Evolutionary conservation across 257 asterid genomes (phyloP).

Genomic region (Solanum corneliomulleri): DNA sequence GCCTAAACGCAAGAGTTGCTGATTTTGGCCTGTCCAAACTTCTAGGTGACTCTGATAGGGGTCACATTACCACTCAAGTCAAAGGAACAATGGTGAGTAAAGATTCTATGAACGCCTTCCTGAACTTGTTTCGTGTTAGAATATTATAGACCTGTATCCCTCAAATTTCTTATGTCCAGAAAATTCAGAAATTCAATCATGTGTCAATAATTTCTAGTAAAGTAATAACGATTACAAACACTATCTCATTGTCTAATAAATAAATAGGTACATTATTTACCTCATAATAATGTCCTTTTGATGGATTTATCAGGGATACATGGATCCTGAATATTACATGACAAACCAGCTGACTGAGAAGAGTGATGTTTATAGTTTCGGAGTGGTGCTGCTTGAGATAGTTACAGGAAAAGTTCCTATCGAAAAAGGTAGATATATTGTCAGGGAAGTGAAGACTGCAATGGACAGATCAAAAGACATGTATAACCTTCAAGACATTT

Average conservation of each 20-base stretch:
- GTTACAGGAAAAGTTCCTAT: slow-evolving; percentile 60
- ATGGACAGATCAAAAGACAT: slow-evolving; percentile 54
- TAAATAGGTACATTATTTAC: neutral
- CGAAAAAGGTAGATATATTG: slow-evolving; percentile 68
- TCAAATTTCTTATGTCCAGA: neutral
- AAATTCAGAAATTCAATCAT: neutral
- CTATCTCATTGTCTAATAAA: neutral
- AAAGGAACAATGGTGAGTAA: slow-evolving; percentile 90
- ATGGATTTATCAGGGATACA: slow-evolving; percentile 51
- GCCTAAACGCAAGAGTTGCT: slow-evolving; percentile 75
- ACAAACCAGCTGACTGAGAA: slow-evolving; percentile 74
- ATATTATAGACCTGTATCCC: neutral
- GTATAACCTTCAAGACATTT: slow-evolving; percentile 47
- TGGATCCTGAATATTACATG: slow-evolving; percentile 98
- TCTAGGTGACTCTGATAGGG: slow-evolving; percentile 41
- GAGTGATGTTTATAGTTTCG: slow-evolving; percentile 90
- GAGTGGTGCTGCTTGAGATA: slow-evolving; percentile 60
- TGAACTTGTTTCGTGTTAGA: neutral
- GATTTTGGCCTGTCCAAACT: slow-evolving; percentile 93
- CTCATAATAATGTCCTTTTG: neutral
- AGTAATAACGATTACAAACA: neutral
- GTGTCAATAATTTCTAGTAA: neutral
- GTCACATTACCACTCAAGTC: slow-evolving; percentile 87
- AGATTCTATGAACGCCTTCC: neutral
- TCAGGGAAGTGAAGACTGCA: slow-evolving; percentile 46